A percentile compares a stretch with the other conserved stretches of the same genome.
phyloP scores from a whole-genome alignment of 2,329 filamentous ascomycete genomes.

The Orbilia brochopaga region DNA sequence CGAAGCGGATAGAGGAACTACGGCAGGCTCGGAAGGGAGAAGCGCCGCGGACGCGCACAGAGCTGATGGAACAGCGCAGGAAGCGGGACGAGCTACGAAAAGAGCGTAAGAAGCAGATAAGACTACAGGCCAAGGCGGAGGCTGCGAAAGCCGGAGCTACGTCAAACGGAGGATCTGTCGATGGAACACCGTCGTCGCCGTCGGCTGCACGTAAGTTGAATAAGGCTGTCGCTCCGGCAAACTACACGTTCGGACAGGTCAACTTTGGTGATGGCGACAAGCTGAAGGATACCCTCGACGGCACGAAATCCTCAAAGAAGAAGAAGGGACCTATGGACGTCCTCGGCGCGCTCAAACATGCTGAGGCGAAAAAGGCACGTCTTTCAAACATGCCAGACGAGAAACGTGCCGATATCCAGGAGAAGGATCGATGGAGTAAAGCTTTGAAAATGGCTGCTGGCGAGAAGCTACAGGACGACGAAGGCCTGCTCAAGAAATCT shows the following conservation, averaged over 20 bases:
- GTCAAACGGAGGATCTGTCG: slow-evolving; percentile 60
- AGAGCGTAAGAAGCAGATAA: slow-evolving; percentile 84
- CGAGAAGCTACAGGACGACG: slow-evolving; percentile 86
- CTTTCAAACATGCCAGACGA: slow-evolving; percentile 75
- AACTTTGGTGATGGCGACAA: slow-evolving; percentile 85
- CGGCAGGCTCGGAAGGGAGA: slow-evolving; percentile 82
- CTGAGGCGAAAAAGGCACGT: slow-evolving; percentile 84
- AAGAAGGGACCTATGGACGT: slow-evolving; percentile 84
- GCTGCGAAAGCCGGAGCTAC: slow-evolving; percentile 61
- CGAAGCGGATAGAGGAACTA: slow-evolving; percentile 81
- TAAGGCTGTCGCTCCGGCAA: slow-evolving; percentile 67
- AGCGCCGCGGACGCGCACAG: slow-evolving; percentile 82
- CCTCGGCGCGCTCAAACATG: slow-evolving; percentile 81
- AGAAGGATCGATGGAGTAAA: slow-evolving; percentile 93
- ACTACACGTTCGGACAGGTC: slow-evolving; percentile 90
- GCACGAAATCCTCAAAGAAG: slow-evolving; percentile 70
- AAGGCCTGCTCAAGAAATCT: slow-evolving; percentile 86
- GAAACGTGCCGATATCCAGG: slow-evolving; percentile 83
- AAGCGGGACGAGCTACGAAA: slow-evolving; percentile 86
- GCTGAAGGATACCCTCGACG: slow-evolving; percentile 72
- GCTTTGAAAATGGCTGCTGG: slow-evolving; percentile 88
- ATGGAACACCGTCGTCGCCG: slow-evolving; percentile 67
- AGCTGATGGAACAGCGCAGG: slow-evolving; percentile 86
- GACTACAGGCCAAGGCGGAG: slow-evolving; percentile 69
- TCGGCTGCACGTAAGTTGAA: slow-evolving; percentile 64